Evolutionary conservation across 139 green algal species (phyloP).

Genomic region (Chlamydomonas sp.): DNA sequence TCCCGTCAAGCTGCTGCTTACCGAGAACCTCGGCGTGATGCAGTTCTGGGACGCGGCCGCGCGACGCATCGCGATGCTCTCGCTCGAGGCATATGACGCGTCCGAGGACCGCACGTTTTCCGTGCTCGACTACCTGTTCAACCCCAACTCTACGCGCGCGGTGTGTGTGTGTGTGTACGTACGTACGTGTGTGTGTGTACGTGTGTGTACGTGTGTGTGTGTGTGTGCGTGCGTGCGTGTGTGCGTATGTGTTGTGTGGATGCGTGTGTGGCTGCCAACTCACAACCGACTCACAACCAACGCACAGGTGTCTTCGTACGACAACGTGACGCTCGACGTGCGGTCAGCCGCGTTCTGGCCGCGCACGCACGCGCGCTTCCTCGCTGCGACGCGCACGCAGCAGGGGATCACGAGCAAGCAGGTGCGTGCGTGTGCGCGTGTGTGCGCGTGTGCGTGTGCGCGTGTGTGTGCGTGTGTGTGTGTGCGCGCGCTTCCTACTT

Average conservation of each 20-base stretch:
- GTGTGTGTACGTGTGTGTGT: constrained; percentile 4
- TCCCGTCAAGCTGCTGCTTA: constrained; percentile 64
- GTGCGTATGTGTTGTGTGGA: no score
- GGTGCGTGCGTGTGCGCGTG: no score
- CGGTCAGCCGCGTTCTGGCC: constrained; percentile 54
- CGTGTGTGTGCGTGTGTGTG: no score
- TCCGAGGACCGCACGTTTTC: constrained; percentile 25
- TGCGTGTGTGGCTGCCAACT: constrained; percentile 9
- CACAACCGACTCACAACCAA: no score
- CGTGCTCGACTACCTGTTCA: constrained; percentile 50
- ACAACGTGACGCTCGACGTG: no score
- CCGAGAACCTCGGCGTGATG: constrained; percentile 66
- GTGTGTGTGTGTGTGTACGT: no score
- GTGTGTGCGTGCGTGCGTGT: neutral
- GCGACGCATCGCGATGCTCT: constrained; percentile 33
- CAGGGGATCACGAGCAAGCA: constrained; percentile 81
- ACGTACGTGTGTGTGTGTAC: neutral
- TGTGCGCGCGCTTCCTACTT: no score
- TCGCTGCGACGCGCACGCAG: constrained; percentile 61
- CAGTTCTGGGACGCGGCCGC: constrained; percentile 72
- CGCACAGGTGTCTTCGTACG: no score
- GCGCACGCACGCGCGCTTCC: constrained; percentile 26
- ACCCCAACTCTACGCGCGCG: constrained; percentile 29
- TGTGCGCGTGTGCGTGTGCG: no score
- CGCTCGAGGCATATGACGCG: constrained; percentile 82